phyloP scores from a whole-genome alignment of 257 asterid genomes.

The Solanum boliviense region DNA sequence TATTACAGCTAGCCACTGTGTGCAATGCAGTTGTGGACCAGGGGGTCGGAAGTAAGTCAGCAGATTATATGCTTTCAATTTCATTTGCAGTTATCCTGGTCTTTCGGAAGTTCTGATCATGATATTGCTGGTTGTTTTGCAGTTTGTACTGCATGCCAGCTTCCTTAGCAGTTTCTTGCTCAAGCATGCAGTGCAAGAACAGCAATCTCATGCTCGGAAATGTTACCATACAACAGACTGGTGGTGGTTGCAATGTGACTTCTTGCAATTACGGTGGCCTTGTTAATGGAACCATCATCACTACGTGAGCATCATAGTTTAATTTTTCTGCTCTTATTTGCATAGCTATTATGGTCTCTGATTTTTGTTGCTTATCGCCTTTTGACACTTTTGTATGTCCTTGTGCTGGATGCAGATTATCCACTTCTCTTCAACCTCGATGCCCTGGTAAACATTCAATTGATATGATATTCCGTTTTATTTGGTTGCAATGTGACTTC shows the following conservation, averaged over 20 bases:
- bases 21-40: slow-evolving; percentile 95
- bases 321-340: background rate
- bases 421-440: slow-evolving; percentile 74
- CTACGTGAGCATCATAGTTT: slow-evolving; percentile 37
- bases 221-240: slow-evolving; percentile 56
- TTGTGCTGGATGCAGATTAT: slow-evolving; percentile 41
- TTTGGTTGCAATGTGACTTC: background rate
- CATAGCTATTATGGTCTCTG: background rate
- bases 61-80: background rate
- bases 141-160: slow-evolving; percentile 95
- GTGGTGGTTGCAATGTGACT: slow-evolving; percentile 92
- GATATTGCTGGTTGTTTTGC: slow-evolving; percentile 11
- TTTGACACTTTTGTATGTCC: background rate
- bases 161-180: slow-evolving; percentile 86
- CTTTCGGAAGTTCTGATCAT: background rate
- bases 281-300: slow-evolving; percentile 70
- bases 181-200: slow-evolving; percentile 90
- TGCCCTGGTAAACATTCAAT: slow-evolving; percentile 66
- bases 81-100: background rate
- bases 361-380: background rate
- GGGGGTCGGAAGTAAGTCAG: slow-evolving; percentile 76
- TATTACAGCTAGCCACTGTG: slow-evolving; percentile 79
- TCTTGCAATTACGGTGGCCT: slow-evolving; percentile 77
- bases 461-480: background rate
- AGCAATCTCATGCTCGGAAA: slow-evolving; percentile 91